Evolutionary conservation across 805 yeast species (phyloP), one percentile per base, ranked within the genome.

Genomic region (Candida tallmaniae): DNA sequence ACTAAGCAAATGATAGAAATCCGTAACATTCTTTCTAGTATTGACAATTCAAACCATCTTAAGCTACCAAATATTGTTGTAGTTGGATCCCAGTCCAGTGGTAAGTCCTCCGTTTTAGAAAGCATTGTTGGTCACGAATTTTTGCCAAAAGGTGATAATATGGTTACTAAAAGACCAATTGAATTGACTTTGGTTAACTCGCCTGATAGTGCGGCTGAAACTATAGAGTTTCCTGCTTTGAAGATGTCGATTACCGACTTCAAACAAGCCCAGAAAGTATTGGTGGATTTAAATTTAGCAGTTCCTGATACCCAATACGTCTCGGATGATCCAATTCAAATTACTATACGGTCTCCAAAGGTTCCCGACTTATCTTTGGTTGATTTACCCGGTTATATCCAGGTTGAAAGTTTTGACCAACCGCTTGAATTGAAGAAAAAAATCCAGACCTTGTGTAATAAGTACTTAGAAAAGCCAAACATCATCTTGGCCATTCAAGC

Each of bases 1-100:
- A 94, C 98, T 6, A 78, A 88, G 46, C 95, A 88, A 58, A 93
- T 93, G 99, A 94, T 93, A 49, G 98, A 94, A 57, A 89, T 93
- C 38, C 70, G 97, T 52, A 74, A 80, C 33, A 74, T 93, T 20
- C 65, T 93, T 34, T 74, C 82, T 38, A 78, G 75, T 41, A 77
- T 93, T 12, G 93, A 87, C 48, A 78, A 81, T 37, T 65, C 82
- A 5, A 87, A 86, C 23, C 75, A 86, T 9, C 66, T 93, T 31
- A 85, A 80, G 46, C 67, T 93, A 27, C 98, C 98, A 2, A 83
- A 97, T 0, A 93, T 93, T 48, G 97, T 93, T 20, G 98, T 93
- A 2, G 77, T 93, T 42, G 99, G 99, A 0, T 90, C 97, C 1
- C 99, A 93, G 64, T 84, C 95, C 6, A 85, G 96, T 27, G 99